Conservation (phyloP, 495 filamentous ascomycete genomes). For the Copromyces sp. region DNA sequence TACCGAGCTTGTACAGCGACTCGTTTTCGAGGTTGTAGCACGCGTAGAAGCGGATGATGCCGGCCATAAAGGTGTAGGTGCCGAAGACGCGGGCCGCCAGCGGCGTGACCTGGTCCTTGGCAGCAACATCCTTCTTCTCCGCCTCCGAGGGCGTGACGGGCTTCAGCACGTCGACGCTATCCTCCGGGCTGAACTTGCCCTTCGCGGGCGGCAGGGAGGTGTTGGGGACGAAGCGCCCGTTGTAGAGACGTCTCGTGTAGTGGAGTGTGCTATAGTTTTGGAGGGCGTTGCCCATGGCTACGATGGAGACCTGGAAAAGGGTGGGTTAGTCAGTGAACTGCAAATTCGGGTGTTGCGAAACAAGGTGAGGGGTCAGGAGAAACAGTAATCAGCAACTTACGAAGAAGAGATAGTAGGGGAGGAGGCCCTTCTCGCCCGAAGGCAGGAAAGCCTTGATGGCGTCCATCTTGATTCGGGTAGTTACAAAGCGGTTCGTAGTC, state of each 20-base stretch:
- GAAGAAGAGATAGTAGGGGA: slow-evolving; percentile 39
- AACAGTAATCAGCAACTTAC: slow-evolving; percentile 21
- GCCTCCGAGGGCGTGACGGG: slow-evolving; percentile 36
- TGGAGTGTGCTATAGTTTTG: slow-evolving; percentile 67
- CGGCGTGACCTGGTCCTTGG: slow-evolving; percentile 49
- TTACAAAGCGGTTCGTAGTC: not conserved
- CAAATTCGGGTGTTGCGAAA: not conserved
- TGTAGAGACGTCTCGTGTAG: slow-evolving; percentile 71
- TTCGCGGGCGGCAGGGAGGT: slow-evolving; percentile 21
- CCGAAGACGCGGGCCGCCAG: slow-evolving; percentile 80
- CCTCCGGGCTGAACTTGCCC: slow-evolving; percentile 31
- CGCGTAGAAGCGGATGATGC: slow-evolving; percentile 70
- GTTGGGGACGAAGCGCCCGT: slow-evolving; percentile 40
- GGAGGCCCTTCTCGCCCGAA: slow-evolving; percentile 30
- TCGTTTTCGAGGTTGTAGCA: slow-evolving; percentile 71
- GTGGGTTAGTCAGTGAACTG: not conserved
- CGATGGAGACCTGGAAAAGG: slow-evolving; percentile 51
- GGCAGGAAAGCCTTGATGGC: slow-evolving; percentile 29
- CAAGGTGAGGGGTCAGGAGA: not conserved
- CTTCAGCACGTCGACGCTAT: slow-evolving; percentile 33
- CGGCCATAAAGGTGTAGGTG: slow-evolving; percentile 75
- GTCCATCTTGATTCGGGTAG: slow-evolving; percentile 21
- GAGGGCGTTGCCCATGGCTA: slow-evolving; percentile 69
- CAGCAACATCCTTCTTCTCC: slow-evolving; percentile 22
- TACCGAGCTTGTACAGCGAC: slow-evolving; percentile 62